Evolutionary conservation across 2,329 filamentous ascomycete species (phyloP), one percentile per base, ranked within the genome.

Genomic region (Cercospora zeina): DNA sequence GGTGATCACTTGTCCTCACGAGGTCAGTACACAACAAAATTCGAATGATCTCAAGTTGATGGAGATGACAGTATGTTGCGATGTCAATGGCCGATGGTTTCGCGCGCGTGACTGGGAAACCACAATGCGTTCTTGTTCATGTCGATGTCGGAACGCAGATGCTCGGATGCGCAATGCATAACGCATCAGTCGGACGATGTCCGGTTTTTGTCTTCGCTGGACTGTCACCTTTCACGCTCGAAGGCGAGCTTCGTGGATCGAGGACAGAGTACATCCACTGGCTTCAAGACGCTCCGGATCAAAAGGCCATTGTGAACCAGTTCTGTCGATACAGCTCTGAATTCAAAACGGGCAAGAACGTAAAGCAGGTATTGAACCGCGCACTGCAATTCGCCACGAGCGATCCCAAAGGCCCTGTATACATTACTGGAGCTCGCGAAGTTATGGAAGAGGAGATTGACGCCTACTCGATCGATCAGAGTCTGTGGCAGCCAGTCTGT

Each of bases 291-390:
- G 88, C 91, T 2, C 89, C 88, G 0, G 89, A 93, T 70, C 90
- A 93, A 74, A 90, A 89, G 74, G 83, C 87, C 70, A 93, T 96
- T 62, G 80, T 96, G 3, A 80, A 85, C 0, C 91, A 96, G 77
- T 96, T 96, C 76, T 96, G 92, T 74, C 84, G 91, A 10, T 96
- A 95, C 72, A 79, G 87, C 0, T 90, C 83, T 3, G 91, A 96
- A 78, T 87, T 96, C 75, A 93, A 92, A 78, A 89, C 89, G 2
- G 91, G 90, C 14, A 85, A 85, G 72, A 96, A 96, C 71, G 85
- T 96, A 63, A 96, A 96, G 80, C 91, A 96, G 78, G 88, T 96
- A 77, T 89, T 96, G 63, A 91, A 91, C 72, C 87, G 91, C 1
- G 91, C 91, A 0, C 75, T 96, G 59, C 89, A 91, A 68, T 96